Evolutionary conservation across 768 basidiomycete genomes (phyloP).

Genomic region (Sistotremastrum niveocremeum): DNA sequence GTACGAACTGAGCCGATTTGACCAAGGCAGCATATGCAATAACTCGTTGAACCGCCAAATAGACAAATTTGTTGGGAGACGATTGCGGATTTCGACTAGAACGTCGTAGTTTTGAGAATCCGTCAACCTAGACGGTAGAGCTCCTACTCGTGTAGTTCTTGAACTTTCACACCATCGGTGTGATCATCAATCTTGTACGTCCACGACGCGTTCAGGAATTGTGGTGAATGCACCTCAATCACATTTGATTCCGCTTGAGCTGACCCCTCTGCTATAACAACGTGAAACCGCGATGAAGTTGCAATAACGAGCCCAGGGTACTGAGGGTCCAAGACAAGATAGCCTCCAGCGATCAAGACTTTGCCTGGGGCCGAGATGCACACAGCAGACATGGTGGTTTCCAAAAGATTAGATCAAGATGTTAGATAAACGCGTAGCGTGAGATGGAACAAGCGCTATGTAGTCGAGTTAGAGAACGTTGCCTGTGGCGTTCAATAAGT

Average conservation of each 20-base stretch:
- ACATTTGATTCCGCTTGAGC: conserved; percentile 17
- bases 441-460: no score
- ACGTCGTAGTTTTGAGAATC: conserved; percentile 4
- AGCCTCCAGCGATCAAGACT: conserved; percentile 89
- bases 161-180: conserved; percentile 10
- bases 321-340: conserved; percentile 83
- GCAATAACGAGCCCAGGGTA: conserved; percentile 84
- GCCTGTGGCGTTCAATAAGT: no score
- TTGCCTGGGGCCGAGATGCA: conserved; percentile 90
- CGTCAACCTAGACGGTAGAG: background rate
- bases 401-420: no score
- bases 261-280: conserved; percentile 38
- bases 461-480: no score
- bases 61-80: conserved; percentile 82
- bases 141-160: conserved; percentile 11
- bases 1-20: conserved; percentile 29
- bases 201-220: conserved; percentile 79
- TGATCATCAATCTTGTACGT: conserved; percentile 41
- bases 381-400: conserved; percentile 25
- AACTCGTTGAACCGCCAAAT: conserved; percentile 73
- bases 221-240: conserved; percentile 77
- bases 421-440: no score
- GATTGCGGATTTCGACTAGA: conserved; percentile 17
- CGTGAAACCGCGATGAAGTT: conserved; percentile 90
- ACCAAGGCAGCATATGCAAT: conserved; percentile 54